phyloP scores from a whole-genome alignment of 2,329 filamentous ascomycete genomes.

The Phaeosphaeriaceae sp. region DNA sequence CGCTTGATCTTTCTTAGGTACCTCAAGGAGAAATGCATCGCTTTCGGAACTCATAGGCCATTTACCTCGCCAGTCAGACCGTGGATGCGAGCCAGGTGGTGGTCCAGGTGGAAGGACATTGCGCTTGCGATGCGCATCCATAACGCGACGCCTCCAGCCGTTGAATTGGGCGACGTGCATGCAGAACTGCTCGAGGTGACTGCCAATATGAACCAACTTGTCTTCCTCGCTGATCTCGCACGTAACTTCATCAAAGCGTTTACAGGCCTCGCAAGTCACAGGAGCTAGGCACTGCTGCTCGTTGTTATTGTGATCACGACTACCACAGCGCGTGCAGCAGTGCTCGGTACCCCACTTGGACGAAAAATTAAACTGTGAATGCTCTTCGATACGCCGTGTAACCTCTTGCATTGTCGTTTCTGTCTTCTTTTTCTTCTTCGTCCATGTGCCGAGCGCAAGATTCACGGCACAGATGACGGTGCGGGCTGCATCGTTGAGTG shows the following conservation, averaged over 20 bases:
- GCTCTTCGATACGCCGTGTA: conserved; percentile 6
- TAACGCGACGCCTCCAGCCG: neutral
- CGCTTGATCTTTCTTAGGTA: neutral
- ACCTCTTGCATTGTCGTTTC: conserved; percentile 10
- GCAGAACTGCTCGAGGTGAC: conserved; percentile 8
- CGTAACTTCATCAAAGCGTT: conserved; percentile 1
- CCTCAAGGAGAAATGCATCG: neutral
- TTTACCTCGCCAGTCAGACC: neutral
- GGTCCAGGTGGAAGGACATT: conserved; percentile 5
- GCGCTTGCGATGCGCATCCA: conserved; percentile 3
- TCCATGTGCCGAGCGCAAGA: conserved; percentile 9
- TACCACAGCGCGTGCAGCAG: conserved; percentile 20
- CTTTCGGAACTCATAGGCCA: neutral
- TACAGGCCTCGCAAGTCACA: conserved; percentile 13
- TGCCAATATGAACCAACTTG: neutral
- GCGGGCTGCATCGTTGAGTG: conserved; percentile 26
- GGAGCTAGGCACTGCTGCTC: conserved; percentile 1
- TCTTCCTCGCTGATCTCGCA: neutral
- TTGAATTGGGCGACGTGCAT: conserved; percentile 4
- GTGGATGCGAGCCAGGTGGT: conserved; percentile 5
- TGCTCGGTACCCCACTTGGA: conserved; percentile 8
- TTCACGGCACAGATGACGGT: conserved; percentile 26
- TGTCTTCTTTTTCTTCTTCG: neutral
- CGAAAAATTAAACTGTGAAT: neutral
- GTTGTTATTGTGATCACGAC: conserved; percentile 11